Percentiles rank a stretch among this genome's conserved stretches.
Conservation (phyloP, 805 yeast genomes). For the Saccharomyces eubayanus region DNA sequence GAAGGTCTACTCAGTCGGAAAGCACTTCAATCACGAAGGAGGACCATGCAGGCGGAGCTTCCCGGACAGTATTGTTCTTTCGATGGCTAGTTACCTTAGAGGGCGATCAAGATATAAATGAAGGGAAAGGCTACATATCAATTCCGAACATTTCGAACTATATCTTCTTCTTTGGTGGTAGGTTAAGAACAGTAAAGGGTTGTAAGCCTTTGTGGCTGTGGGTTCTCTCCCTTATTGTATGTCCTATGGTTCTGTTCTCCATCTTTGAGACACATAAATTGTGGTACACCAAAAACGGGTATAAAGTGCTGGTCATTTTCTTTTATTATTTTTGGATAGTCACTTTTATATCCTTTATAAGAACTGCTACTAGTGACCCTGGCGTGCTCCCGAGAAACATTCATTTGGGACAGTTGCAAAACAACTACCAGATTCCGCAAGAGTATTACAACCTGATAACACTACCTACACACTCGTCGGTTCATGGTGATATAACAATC, state of each 20-base stretch:
- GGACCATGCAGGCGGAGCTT: not conserved
- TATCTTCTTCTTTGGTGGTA: conserved; percentile 57
- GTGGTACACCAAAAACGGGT: conserved; percentile 19
- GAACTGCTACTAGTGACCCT: conserved; percentile 56
- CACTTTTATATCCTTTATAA: conserved; percentile 40
- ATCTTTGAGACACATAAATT: conserved; percentile 35
- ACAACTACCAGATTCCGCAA: conserved; percentile 38
- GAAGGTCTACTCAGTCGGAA: not conserved
- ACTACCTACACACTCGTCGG: conserved; percentile 35
- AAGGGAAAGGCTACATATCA: conserved; percentile 14
- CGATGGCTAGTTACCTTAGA: conserved; percentile 21
- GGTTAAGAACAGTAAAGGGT: conserved; percentile 40
- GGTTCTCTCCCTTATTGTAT: conserved; percentile 30
- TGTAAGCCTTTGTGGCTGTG: conserved; percentile 35
- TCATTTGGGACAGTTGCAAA: conserved; percentile 40
- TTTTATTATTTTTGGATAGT: conserved; percentile 53
- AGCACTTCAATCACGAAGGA: not conserved
- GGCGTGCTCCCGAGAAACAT: conserved; percentile 62
- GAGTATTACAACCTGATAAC: conserved; percentile 48
- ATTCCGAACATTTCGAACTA: conserved; percentile 30
- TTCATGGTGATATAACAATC: conserved; percentile 22
- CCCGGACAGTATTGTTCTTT: conserved; percentile 7
- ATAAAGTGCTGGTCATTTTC: conserved; percentile 35
- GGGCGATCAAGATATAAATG: conserved; percentile 12
- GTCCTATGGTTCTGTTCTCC: conserved; percentile 48